Conservation (phyloP, 805 yeast genomes). For the Spathaspora gorwiae region DNA sequence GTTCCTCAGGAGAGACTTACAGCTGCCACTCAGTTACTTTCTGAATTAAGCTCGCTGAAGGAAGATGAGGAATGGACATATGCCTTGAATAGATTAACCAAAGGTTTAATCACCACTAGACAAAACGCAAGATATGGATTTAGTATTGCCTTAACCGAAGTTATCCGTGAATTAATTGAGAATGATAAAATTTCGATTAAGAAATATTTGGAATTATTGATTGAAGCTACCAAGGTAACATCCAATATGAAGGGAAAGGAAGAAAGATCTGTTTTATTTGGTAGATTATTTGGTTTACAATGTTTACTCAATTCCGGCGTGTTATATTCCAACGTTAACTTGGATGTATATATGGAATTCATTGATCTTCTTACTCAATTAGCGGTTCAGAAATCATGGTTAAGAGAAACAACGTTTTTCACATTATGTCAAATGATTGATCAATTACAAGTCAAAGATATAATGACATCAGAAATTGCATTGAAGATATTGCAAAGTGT, state of each 20-base stretch:
- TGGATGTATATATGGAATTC: constrained; percentile 26
- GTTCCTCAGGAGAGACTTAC: constrained; percentile 63
- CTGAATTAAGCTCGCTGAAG: constrained; percentile 47
- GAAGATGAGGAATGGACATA: constrained; percentile 68
- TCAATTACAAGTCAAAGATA: constrained; percentile 10
- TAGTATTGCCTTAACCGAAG: constrained; percentile 80
- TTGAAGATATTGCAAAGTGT: constrained; percentile 37
- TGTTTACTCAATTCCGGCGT: constrained; percentile 50
- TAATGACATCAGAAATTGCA: constrained; percentile 14
- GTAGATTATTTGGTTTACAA: constrained; percentile 80
- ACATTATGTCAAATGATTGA: constrained; percentile 55
- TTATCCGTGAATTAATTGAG: constrained; percentile 35
- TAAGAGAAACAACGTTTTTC: constrained; percentile 74
- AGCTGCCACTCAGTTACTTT: constrained; percentile 64
- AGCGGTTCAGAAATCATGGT: constrained; percentile 71
- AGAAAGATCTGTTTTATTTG: constrained; percentile 75
- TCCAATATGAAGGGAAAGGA: constrained; percentile 68
- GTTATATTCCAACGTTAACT: constrained; percentile 13
- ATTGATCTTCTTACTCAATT: constrained; percentile 50
- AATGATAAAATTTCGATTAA: constrained; percentile 29
- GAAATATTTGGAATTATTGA: constrained; percentile 35
- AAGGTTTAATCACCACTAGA: constrained; percentile 77
- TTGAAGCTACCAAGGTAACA: constrained; percentile 27
- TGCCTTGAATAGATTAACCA: constrained; percentile 71
- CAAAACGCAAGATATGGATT: constrained; percentile 85